Base-by-base conservation (phyloP, 1,284 basidiomycete species). In the Puccinia triticina region DNA sequence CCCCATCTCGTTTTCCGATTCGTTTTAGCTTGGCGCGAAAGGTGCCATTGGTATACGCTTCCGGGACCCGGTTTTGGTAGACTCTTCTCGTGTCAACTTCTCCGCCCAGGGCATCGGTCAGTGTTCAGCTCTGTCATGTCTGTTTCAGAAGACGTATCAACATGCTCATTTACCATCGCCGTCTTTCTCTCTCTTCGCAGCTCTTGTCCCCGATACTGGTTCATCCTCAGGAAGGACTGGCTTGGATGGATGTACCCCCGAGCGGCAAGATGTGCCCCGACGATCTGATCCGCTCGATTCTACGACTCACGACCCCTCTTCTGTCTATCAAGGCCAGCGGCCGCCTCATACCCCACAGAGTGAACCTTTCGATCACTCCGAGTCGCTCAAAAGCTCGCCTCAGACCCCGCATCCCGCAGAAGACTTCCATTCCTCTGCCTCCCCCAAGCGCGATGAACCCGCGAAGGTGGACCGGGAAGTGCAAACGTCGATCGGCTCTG, bases 91-190 rank as follows among this genome's bases (percentile, higher is more conserved):
- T 26, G 69, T 81, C 26, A 81, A 81, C 34, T 81, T 81, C 48
- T 81, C 78, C 2, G 78, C 78, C 12, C 50, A 48, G 57, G 78
- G 78, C 50, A 46, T 81, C 40, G 78, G 78, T 81, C 23, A 59
- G 78, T 73, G 61, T 29, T n/a, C n/a, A 57, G 23, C n/a, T 79
- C 18, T 29, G 3, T 29, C 2, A 26, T 40, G 55, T 23, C 40
- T 40, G 77, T 71, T 32, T 37, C n/a, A 34, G 5, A 73, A 21
- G 12, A 43, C 46, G 53, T 53, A 29, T 79, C 7, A 48, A n/a
- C 2, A 11, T 26, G 10, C 46, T 69, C n/a, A 10, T 1, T 26
- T n/a, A n/a, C n/a, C n/a, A 69, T 69, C 12, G 34, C 37, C 37
- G 4, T n/a, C 21, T 0, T 40, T 29, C 23, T 69, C 11, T 21